phyloP scores from a whole-genome alignment of 2,329 filamentous ascomycete species.

The Paracorniculantispora psalliotae region DNA sequence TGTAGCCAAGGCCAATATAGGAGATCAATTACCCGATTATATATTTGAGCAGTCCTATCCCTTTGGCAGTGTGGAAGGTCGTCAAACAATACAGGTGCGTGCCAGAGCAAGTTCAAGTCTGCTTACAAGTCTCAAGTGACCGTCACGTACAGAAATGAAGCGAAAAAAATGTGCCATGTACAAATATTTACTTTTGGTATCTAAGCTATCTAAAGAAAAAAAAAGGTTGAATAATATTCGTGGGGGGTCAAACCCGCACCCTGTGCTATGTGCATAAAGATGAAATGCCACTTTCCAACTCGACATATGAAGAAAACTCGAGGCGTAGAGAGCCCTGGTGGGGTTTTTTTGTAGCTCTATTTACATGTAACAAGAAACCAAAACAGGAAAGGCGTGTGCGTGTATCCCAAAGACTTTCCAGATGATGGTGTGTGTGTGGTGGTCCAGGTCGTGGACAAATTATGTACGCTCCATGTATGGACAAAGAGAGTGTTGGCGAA shows the following conservation, averaged over 20 bases:
- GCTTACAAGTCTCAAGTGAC: not conserved
- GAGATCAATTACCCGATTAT: no score
- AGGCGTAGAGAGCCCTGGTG: no score
- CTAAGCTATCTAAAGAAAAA: slow-evolving; percentile 21
- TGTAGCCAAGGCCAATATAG: no score
- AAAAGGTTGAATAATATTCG: slow-evolving; percentile 8
- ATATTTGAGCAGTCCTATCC: no score
- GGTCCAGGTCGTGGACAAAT: slow-evolving; percentile 5
- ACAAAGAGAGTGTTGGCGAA: not conserved
- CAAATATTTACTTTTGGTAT: slow-evolving; percentile 20
- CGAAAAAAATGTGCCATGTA: not conserved
- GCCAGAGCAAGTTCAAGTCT: not conserved
- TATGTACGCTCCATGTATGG: not conserved
- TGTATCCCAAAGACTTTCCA: not conserved
- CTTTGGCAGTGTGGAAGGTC: no score
- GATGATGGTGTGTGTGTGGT: no score
- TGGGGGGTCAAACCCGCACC: not conserved
- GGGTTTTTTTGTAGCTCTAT: slow-evolving; percentile 3
- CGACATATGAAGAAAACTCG: not conserved
- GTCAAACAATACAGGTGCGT: no score
- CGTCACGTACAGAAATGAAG: not conserved
- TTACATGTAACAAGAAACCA: not conserved
- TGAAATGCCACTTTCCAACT: slow-evolving; percentile 9
- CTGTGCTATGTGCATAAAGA: slow-evolving; percentile 11
- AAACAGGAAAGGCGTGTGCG: not conserved